Base-by-base conservation (phyloP, 768 basidiomycete species). In the Hericium rajendrae region DNA sequence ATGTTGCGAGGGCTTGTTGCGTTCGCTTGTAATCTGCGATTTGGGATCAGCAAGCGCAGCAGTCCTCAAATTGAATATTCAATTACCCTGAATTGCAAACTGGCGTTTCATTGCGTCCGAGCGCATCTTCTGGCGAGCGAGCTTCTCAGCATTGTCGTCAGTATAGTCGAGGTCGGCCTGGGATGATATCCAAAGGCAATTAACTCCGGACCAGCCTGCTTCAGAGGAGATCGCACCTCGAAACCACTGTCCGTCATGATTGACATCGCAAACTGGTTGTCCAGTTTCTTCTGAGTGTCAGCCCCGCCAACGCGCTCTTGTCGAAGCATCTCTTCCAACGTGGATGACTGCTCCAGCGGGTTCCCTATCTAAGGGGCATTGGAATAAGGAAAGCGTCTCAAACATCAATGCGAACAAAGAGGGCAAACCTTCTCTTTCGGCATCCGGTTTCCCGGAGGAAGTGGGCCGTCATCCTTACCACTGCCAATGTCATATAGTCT, bases 21-120 rank as follows among this genome's bases (percentile, higher is more conserved):
- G 97, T 98, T 43, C 84, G 82, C 57, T 94, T 94, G 71, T 93
- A 98, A 71, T 98, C 95, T 97, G 65, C n/a, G 15, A 55, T 38
- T 24, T 41, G 49, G 22, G 48, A 39, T 53, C 57, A 22, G 39
- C 51, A 57, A 48, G 38, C 18, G 53, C 32, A 8, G 32, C 32
- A 10, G 32, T 8, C 32, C 5, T 32, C 51, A 54, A 46, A 57
- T 37, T 15, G 28, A 59, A 53, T 8, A 51, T 38, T 9, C 18
- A 32, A 11, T 41, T 60, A 91, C 94, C 94, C 58, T 97, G 83
- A 60, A 99, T 90, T 12, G 97, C 97, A 69, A 97, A 99, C 63
- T 93, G 90, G 48, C 94, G 83, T 69, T 94, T 98, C 87, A 97
- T 92, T 20, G 88, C 91, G 66, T 98, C 95, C 4, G 86, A 84